Evolutionary conservation across 768 basidiomycete species (phyloP).

Genomic region (Boletus pseudopeckii): DNA sequence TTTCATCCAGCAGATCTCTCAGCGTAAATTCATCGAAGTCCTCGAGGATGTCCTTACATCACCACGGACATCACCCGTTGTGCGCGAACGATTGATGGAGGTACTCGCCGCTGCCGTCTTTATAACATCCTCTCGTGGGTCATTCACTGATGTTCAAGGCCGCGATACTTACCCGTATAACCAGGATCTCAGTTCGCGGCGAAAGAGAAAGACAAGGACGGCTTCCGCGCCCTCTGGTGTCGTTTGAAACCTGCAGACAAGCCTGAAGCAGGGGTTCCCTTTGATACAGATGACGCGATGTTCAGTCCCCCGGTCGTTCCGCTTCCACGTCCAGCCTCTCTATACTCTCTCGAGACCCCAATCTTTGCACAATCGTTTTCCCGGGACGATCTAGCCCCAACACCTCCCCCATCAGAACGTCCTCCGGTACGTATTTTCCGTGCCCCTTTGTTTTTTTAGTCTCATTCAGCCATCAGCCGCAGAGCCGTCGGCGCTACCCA

Average conservation of each 20-base stretch:
- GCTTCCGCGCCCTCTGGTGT: slow-evolving; percentile 74
- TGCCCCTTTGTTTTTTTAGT: not conserved
- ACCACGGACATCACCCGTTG: slow-evolving; percentile 69
- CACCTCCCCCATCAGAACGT: slow-evolving; percentile 27
- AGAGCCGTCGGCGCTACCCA: slow-evolving; percentile 14
- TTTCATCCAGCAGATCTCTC: slow-evolving; percentile 66
- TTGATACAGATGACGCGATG: slow-evolving; percentile 77
- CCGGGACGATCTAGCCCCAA: slow-evolving; percentile 23
- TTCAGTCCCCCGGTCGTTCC: slow-evolving; percentile 59
- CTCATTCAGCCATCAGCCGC: not conserved
- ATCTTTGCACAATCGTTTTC: slow-evolving; percentile 36
- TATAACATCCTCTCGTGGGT: slow-evolving; percentile 29
- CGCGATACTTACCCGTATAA: not conserved
- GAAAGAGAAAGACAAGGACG: slow-evolving; percentile 40
- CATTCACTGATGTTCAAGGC: not conserved
- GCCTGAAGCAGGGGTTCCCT: slow-evolving; percentile 80
- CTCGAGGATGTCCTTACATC: slow-evolving; percentile 70
- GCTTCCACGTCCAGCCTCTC: slow-evolving; percentile 29
- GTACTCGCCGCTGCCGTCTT: slow-evolving; percentile 82
- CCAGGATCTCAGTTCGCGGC: slow-evolving; percentile 20
- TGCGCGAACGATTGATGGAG: slow-evolving; percentile 74
- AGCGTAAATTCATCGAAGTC: slow-evolving; percentile 76
- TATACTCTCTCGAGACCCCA: slow-evolving; percentile 34
- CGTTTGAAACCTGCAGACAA: slow-evolving; percentile 77
- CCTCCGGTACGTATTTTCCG: slow-evolving; percentile 15